These are phyloP conservation scores for Lactarius trivialis DNA, from an alignment of 768 basidiomycete genomes.

Conservation along the genomic window DNA sequence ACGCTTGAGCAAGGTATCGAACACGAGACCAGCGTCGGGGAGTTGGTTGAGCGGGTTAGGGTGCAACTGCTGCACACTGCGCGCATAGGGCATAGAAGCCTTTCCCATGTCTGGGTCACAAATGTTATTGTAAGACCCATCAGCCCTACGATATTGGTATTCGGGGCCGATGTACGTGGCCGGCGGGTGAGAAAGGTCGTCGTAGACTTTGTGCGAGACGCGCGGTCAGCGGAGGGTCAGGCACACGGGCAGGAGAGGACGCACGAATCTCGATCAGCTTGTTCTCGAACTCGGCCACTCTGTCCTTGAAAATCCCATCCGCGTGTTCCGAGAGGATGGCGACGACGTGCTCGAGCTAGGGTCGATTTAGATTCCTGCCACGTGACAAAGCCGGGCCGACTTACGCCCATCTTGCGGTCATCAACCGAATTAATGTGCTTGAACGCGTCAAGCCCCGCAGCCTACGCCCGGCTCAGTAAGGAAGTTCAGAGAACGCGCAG, in stretches of 20 bases:
- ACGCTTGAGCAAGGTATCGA: constrained; percentile 70
- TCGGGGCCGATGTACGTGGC: constrained; percentile 57
- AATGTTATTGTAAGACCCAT: constrained; percentile 74
- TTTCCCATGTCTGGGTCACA: constrained; percentile 65
- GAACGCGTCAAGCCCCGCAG: constrained; percentile 54
- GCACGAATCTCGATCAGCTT: constrained; percentile 46
- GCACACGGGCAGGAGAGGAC: not conserved
- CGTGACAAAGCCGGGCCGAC: constrained; percentile 25
- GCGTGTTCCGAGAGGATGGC: constrained; percentile 50
- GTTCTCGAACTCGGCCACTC: constrained; percentile 35
- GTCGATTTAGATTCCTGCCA: not conserved
- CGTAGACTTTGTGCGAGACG: constrained; percentile 49
- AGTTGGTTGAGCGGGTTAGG: constrained; percentile 61
- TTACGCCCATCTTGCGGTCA: constrained; percentile 69
- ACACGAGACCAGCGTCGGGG: constrained; percentile 75
- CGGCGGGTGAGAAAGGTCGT: constrained; percentile 76
- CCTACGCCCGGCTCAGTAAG: constrained; percentile 31
- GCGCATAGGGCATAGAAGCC: constrained; percentile 73
- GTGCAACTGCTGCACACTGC: constrained; percentile 68
- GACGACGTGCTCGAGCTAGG: constrained; percentile 65
- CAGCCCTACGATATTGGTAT: constrained; percentile 64
- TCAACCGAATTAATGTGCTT: constrained; percentile 57
- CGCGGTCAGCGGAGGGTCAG: not conserved
- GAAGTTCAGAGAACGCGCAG: not conserved
- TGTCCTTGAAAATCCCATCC: constrained; percentile 35